Conservation (phyloP, 306 rosid genomes). For the Cicer judaicum region DNA sequence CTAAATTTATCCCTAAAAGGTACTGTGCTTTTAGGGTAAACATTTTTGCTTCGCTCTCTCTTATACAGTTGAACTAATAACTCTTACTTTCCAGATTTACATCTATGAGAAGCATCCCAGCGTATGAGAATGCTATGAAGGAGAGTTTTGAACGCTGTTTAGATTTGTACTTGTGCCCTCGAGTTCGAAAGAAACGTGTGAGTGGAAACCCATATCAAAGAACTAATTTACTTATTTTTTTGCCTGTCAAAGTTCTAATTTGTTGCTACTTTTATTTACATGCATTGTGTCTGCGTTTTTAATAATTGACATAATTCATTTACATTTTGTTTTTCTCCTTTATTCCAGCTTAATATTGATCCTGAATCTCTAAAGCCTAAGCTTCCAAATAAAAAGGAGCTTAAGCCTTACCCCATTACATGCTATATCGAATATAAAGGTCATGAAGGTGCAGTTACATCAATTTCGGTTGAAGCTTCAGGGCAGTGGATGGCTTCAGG, state of each 20-base stretch:
- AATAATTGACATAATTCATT: background rate
- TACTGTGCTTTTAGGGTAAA: slow-evolving; percentile 37
- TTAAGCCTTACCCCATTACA: slow-evolving; percentile 78
- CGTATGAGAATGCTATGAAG: slow-evolving; percentile 80
- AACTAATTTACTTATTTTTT: slow-evolving; percentile 21
- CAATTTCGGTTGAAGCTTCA: slow-evolving; percentile 76
- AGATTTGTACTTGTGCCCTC: slow-evolving; percentile 90
- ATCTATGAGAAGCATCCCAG: slow-evolving; percentile 85
- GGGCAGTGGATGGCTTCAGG: slow-evolving; percentile 99
- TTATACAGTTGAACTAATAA: slow-evolving; percentile 35
- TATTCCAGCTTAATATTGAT: slow-evolving; percentile 79
- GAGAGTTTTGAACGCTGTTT: slow-evolving; percentile 85
- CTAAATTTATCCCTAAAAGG: slow-evolving; percentile 89
- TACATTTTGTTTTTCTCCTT: slow-evolving; percentile 14
- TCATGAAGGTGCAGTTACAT: slow-evolving; percentile 82
- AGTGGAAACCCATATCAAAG: slow-evolving; percentile 47
- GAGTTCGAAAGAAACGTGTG: slow-evolving; percentile 88
- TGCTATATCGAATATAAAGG: slow-evolving; percentile 89
- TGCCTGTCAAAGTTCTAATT: background rate
- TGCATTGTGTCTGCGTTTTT: background rate
- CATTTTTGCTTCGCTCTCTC: slow-evolving; percentile 9
- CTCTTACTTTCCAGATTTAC: slow-evolving; percentile 61
- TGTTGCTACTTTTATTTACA: slow-evolving; percentile 7
- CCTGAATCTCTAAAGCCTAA: slow-evolving; percentile 95
- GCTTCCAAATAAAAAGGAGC: slow-evolving; percentile 87